Evolutionary conservation across 441 rosid genomes (phyloP), one percentile per base, ranked within the genome.

Genomic region (Gossypium trilobum): DNA sequence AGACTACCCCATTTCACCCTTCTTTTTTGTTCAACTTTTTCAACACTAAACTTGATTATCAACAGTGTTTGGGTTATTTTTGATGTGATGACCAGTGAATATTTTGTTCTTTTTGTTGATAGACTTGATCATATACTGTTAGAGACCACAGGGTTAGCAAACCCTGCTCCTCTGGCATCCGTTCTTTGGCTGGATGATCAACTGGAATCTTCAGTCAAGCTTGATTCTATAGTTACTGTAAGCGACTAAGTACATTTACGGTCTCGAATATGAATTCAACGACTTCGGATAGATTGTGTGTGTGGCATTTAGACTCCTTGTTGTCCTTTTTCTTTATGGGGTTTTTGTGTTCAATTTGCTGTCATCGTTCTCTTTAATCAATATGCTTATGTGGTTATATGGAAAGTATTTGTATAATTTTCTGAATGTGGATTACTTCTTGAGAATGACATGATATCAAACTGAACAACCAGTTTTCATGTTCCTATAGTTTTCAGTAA

Each of bases 101-200:
- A n/a, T 57, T 48, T 13, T 60, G 31, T 70, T 75, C 29, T 61
- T 61, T 39, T 57, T 25, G 66, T 59, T 17, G 39, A 75, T 74
- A 91, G 94, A 75, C 94, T 92, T 52, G 99, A 95, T 85, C 97
- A 92, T 78, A 95, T 95, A 73, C 79, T 95, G 73, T 82, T 92
- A 62, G 97, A 92, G 88, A 95, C 97, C 13, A 92, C 99, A 7
- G 97, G 99, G 71, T 84, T 95, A 74, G 99, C 97, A 0, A 95
- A 95, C 79, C 97, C 99, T 13, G 99, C 95, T 80, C 97, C 97
- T 22, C 77, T 91, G 64, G 97, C 99, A 5, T 91, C 97, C 68
- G 78, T 95, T 57, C 97, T 95, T 78, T 95, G 97, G 99, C 79
- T 92, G 86, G 99, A 91, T 79, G 97, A 91, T 60, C 97, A 91